Base-by-base conservation (phyloP, 139 green algal genomes). In the Picochlorum costavermella region DNA sequence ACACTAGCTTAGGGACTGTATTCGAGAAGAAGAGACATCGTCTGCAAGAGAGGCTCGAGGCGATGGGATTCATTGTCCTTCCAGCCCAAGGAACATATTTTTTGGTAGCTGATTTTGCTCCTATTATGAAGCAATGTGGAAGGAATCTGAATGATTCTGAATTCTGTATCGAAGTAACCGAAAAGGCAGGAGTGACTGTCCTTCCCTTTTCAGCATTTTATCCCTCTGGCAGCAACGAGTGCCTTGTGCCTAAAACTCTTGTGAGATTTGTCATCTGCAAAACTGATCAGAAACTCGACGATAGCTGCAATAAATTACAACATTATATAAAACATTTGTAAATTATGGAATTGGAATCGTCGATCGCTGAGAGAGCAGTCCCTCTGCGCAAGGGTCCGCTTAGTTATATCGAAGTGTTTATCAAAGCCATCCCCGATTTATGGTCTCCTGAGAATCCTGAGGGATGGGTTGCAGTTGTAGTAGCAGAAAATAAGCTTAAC, bases 251-350 rank as follows among this genome's bases (percentile, higher is more conserved):
- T 3, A 51, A 49, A 9, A 61, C 63, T 6, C 75, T 90, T 2
- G 75, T 89, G 12, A 77, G 86, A 8, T 92, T 92, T 60, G 86
- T 80, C 45, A 88, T 84, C 65, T 92, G 86, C 77, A 94, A 94
- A 68, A 66, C 81, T 3, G 84, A 92, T 45, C 60, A 65, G 4
- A 91, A 89, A 74, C 64, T 94, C 59, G 9, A 71, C 20, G 65
- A 69, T 6, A 86, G 82, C 0, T 64, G 57, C 4, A 75, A 80
- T 11, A 46, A 51, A 48, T 64, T 91, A 31, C 25, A 59, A n/a
- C 12, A 33, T 59, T n/a, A 59, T 59, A 23, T 30, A 33, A 33
- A 6, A 59, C 4, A 59, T 59, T 17, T 23, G 25, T 26, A 31
- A 33, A 59, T 16, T 16, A 30, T 23, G 14, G 50, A 59, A 59